Percentiles rank a stretch among this genome's conserved stretches.
phyloP scores from a whole-genome alignment of 768 basidiomycete species.

The Mycena leptocephala region DNA sequence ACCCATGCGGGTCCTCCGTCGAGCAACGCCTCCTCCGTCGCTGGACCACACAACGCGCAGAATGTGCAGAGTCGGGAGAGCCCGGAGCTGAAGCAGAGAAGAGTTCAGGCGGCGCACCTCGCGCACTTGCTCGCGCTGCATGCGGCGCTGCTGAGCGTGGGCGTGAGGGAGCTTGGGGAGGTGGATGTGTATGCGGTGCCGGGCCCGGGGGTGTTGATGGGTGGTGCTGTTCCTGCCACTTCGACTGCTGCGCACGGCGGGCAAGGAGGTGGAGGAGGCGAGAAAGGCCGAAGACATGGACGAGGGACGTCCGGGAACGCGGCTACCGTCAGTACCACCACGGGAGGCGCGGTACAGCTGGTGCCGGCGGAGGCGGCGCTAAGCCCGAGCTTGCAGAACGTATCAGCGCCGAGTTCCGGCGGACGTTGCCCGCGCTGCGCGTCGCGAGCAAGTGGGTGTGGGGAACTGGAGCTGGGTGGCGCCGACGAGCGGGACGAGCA shows the following conservation, averaged over 20 bases:
- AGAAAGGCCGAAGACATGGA: not conserved
- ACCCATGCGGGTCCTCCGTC: too few relatives aligned
- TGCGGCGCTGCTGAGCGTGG: constrained; percentile 65
- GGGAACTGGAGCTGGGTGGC: constrained; percentile 73
- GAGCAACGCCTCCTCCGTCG: too few relatives aligned
- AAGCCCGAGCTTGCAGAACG: constrained; percentile 79
- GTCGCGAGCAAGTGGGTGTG: constrained; percentile 92
- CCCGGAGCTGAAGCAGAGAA: not conserved
- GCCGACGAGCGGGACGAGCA: constrained; percentile 13
- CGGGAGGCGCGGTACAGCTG: constrained; percentile 49
- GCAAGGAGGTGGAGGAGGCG: constrained; percentile 56
- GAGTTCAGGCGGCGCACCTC: constrained; percentile 9
- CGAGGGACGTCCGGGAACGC: not conserved
- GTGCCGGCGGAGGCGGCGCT: constrained; percentile 40
- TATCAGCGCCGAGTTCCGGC: constrained; percentile 89
- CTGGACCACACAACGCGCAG: too few relatives aligned
- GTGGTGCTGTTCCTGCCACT: not conserved
- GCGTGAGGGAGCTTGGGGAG: constrained; percentile 60
- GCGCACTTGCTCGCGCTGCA: constrained; percentile 67
- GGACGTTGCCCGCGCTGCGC: constrained; percentile 89
- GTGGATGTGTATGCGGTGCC: constrained; percentile 31
- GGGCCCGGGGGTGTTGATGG: not conserved
- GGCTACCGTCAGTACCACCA: not conserved
- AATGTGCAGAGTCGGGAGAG: too few relatives aligned
- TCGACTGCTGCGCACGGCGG: not conserved